These are phyloP conservation scores for Aleurites moluccanus DNA, from an alignment of 441 rosid genomes.

Conservation along the genomic window DNA sequence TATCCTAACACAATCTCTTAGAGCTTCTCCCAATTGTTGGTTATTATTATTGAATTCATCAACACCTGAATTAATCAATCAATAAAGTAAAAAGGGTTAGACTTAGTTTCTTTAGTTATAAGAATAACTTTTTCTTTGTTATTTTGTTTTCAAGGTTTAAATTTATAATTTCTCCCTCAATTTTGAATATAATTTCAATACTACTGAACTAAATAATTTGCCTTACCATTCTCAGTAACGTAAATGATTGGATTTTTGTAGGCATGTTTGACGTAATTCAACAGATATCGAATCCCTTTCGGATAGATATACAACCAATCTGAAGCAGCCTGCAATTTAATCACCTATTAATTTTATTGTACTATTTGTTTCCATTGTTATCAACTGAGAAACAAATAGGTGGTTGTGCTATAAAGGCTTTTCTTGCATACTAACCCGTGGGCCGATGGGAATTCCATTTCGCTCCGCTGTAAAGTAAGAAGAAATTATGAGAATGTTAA, in stretches of 20 bases:
- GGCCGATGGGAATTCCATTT: background rate
- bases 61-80: background rate
- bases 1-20: background rate
- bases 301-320: background rate
- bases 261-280: background rate
- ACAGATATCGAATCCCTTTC: background rate
- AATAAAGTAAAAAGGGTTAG: background rate
- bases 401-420: too few relatives aligned
- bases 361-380: too few relatives aligned
- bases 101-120: too few relatives aligned
- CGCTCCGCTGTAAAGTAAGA: background rate
- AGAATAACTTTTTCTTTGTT: too few relatives aligned
- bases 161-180: too few relatives aligned
- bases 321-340: background rate
- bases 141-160: too few relatives aligned
- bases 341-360: too few relatives aligned
- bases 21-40: background rate
- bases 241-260: background rate
- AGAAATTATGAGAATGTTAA: background rate
- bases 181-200: too few relatives aligned
- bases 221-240: constrained; percentile 7
- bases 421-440: background rate
- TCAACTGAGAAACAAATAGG: too few relatives aligned
- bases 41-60: background rate
- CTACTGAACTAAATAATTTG: too few relatives aligned